phyloP scores from a whole-genome alignment of 805 yeast genomes.

The Candida manassasensis region DNA sequence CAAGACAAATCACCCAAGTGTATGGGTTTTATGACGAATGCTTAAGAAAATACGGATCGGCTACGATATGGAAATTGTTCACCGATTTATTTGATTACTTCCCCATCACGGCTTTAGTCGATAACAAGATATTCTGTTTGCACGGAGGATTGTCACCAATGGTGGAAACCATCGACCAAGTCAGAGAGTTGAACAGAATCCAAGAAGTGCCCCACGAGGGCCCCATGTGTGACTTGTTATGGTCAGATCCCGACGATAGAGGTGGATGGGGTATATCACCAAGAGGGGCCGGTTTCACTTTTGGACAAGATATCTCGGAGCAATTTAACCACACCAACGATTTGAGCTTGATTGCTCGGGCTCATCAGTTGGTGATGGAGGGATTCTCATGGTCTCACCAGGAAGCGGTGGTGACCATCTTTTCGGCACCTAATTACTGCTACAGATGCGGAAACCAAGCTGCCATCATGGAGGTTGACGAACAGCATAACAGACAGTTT shows the following conservation, averaged over 20 bases:
- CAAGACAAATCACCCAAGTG: conserved; percentile 93
- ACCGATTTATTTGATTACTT: conserved; percentile 89
- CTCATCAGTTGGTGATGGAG: conserved; percentile 97
- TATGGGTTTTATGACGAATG: conserved; percentile 96
- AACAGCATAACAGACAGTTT: conserved; percentile 84
- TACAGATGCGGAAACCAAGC: conserved; percentile 98
- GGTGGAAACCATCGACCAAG: conserved; percentile 91
- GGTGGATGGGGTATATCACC: conserved; percentile 98
- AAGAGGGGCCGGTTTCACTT: conserved; percentile 97
- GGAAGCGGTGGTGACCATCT: conserved; percentile 89
- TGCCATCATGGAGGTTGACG: conserved; percentile 97
- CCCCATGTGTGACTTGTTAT: conserved; percentile 92
- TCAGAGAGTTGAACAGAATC: conserved; percentile 81
- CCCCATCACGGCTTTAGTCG: conserved; percentile 91
- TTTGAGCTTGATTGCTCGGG: conserved; percentile 81
- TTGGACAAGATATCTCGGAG: conserved; percentile 92
- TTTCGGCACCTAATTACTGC: conserved; percentile 94
- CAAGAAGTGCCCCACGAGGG: conserved; percentile 98
- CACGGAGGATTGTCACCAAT: conserved; percentile 95
- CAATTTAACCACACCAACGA: conserved; percentile 91
- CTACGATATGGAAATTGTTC: conserved; percentile 89
- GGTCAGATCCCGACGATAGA: conserved; percentile 97
- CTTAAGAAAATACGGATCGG: conserved; percentile 85
- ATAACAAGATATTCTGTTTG: conserved; percentile 82
- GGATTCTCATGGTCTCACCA: conserved; percentile 95